These are phyloP conservation scores for Flaveria ramosissima DNA, from an alignment of 129 eudicot species.

Conservation along the genomic window DNA sequence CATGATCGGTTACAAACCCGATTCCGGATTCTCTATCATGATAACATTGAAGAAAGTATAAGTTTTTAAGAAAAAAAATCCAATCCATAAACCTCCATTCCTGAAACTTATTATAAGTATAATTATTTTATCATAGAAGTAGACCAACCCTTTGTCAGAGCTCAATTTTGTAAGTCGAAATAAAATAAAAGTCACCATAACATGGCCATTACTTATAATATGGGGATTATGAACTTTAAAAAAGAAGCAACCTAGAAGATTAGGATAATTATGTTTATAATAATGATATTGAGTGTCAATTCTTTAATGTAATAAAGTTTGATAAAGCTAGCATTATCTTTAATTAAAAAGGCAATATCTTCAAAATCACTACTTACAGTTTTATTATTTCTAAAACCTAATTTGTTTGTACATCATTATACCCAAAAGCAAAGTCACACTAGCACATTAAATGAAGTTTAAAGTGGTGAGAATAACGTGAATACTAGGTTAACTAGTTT, in stretches of 20 bases:
- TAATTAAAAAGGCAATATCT: conserved; percentile 31
- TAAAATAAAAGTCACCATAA: background rate
- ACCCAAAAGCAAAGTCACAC: conserved; percentile 29
- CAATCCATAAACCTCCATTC: background rate
- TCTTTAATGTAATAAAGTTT: conserved; percentile 10
- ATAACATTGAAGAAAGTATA: background rate
- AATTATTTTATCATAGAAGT: background rate
- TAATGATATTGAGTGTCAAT: conserved; percentile 33
- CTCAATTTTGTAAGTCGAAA: background rate
- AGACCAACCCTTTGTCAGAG: background rate
- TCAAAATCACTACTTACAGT: conserved; percentile 28
- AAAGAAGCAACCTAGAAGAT: conserved; percentile 16
- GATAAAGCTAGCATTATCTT: conserved; percentile 26
- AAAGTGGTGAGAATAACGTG: conserved; percentile 3
- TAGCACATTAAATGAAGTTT: conserved; percentile 18
- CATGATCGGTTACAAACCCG: no score
- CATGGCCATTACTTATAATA: background rate
- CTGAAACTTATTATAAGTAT: background rate
- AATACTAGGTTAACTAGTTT: background rate
- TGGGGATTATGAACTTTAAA: background rate
- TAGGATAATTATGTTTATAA: conserved; percentile 25
- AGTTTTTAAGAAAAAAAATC: background rate
- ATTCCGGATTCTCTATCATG: no score
- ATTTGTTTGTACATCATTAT: conserved; percentile 16
- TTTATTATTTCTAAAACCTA: background rate